Evolutionary conservation across 2,329 filamentous ascomycete species (phyloP), one percentile per base, ranked within the genome.

Genomic region (Teratosphaeriaceae sp.): DNA sequence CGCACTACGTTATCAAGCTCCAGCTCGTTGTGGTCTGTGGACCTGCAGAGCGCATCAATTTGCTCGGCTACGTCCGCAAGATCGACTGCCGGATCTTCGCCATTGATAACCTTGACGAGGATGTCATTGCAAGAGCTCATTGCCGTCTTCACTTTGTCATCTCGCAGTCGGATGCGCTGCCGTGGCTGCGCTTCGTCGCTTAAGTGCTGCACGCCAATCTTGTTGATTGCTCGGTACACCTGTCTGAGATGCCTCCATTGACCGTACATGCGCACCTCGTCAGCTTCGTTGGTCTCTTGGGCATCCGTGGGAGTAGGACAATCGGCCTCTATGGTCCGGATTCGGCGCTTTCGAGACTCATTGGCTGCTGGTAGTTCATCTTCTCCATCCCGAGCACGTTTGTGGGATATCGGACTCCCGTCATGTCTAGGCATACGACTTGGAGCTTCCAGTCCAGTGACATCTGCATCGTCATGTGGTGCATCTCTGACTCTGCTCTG

Each of bases 1-100:
- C 49, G 48, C 6, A 46, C 22, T 12, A 21, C 21, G 15, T 46
- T 38, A 2, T 30, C 35, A 16, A 45, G 34, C 15, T 55, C 34
- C 12, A 45, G 16, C 27, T 36, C 23, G 9, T 38, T 23, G 20
- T 44, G 38, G 9, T 45, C 38, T n/a, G 18, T 42, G 8, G 40
- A 19, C 23, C 30, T 15, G 35, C 45, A 42, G 5, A 45, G 43
- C 11, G 38, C 43, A 15, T 49, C 29, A 1, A 43, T 34, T 21
- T 47, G 23, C 15, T 49, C 24, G 5, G 22, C 26, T 8, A 49
- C 43, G 3, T 44, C 38, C 6, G n/a, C 24, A 11, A 47, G 21
- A 11, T 47, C 38, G 11, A 29, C 12, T 6, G 24, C 42, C 2
- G 34, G 24, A 19, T 49, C 44, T 29, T 39, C 19, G 3, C 18